phyloP scores from a whole-genome alignment of 768 basidiomycete genomes.

The Termitomyces sp. region DNA sequence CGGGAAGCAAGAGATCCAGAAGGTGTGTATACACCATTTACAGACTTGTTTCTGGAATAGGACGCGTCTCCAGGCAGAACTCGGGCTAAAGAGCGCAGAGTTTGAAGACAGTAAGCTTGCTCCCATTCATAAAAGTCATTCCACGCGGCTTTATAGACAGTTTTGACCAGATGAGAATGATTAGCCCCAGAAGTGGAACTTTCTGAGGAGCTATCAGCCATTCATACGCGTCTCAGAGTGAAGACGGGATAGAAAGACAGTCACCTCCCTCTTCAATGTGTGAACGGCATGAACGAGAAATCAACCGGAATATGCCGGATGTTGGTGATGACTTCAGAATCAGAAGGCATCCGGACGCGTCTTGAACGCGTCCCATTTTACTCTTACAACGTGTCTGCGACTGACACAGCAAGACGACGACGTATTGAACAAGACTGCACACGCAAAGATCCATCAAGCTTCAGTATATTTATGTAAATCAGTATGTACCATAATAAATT shows the following conservation, averaged over 20 bases:
- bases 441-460: neutral
- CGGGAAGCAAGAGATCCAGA: neutral
- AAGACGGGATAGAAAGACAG: neutral
- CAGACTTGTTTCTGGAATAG: neutral
- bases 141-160: conserved; percentile 15
- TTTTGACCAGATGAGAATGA: conserved; percentile 3
- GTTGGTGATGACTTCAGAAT: neutral
- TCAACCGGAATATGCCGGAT: conserved; percentile 5
- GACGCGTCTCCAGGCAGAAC: neutral
- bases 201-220: neutral
- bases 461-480: neutral
- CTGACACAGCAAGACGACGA: no score
- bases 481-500: neutral
- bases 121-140: conserved; percentile 21
- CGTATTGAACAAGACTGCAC: neutral
- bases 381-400: no score
- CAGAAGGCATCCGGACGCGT: no score
- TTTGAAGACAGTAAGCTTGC: conserved; percentile 13
- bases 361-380: no score
- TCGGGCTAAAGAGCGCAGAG: conserved; percentile 15
- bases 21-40: neutral
- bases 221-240: neutral
- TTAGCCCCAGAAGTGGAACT: neutral
- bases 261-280: neutral
- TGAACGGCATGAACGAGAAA: neutral